These are phyloP conservation scores for Macadamia integrifolia DNA, from an alignment of 164 flowering plant species.

Conservation along the genomic window DNA sequence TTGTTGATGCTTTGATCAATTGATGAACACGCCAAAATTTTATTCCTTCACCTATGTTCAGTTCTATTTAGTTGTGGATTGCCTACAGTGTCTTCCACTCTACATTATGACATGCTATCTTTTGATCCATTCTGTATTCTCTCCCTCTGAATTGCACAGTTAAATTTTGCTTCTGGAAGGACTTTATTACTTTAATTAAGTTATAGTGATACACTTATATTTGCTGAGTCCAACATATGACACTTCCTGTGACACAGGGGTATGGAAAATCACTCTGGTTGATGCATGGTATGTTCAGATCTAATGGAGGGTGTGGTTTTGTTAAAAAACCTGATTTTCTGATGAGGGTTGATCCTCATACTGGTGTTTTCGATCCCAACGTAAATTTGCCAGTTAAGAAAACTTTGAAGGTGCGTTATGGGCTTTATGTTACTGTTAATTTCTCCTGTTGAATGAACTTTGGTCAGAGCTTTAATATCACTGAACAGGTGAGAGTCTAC, in stretches of 20 bases:
- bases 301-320: slow-evolving; percentile 58
- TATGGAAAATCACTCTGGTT: slow-evolving; percentile 52
- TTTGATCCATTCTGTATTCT: too few species aligned
- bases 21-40: too few species aligned
- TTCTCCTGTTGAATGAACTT: background rate
- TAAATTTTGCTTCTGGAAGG: too few species aligned
- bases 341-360: slow-evolving; percentile 17
- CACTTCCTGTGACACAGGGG: slow-evolving; percentile 27
- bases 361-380: slow-evolving; percentile 36
- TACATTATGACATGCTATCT: too few species aligned
- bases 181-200: slow-evolving; percentile 3
- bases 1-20: too few species aligned
- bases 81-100: too few species aligned
- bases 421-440: background rate
- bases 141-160: too few species aligned
- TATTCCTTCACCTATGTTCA: too few species aligned
- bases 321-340: slow-evolving; percentile 51
- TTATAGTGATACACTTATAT: background rate
- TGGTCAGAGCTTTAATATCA: background rate
- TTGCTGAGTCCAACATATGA: background rate
- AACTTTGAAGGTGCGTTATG: slow-evolving; percentile 31
- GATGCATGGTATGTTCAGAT: slow-evolving; percentile 64
- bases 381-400: slow-evolving; percentile 26
- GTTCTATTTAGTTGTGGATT: too few species aligned
- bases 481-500: slow-evolving; percentile 34